Evolutionary conservation across 2,329 filamentous ascomycete genomes (phyloP), one percentile per base, ranked within the genome.

Genomic region (Pleoardoris graminearum): DNA sequence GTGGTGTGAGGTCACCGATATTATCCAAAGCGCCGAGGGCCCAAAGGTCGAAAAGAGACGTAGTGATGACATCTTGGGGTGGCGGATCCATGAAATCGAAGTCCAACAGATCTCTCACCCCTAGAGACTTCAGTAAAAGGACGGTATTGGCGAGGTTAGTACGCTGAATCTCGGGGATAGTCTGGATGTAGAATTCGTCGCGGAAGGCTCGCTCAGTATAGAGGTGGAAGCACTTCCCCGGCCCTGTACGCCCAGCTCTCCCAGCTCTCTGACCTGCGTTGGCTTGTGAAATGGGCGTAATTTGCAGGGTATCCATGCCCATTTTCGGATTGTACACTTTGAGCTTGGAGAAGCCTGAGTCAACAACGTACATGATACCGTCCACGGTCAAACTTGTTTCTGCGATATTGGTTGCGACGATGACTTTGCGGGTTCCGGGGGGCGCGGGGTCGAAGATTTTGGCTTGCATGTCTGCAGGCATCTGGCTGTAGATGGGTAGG

Each of bases 11-110:
- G 60, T 97, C 91, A 30, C 94, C 95, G 14, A 97, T 82, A 63
- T 99, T 97, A 70, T 97, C 91, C 11, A 99, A 77, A 0, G 94
- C 93, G 1, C 94, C 94, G 0, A 99, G 80, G 0, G 94, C 92
- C 94, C 94, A 99, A 0, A 99, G 84, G 65, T 99, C 94, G 75
- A 97, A 99, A 30, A 99, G 86, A 3, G 92, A 97, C 0, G 94
- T 99, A 0, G 91, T 93, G 60, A 99, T 97, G 0, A 92, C 97
- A 67, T 99, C 95, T 75, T 99, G 94, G 0, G 94, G 94, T 6
- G 94, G 94, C 1, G 94, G 94, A 62, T 99, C 94, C 93, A 99
- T 97, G 65, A 99, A 99, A 71, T 97, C 91, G 68, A 99, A 99
- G 72, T 99, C 93, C 1, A 99, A 77, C 8, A 99, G 80, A 62